phyloP scores from a whole-genome alignment of 345 rosid species.

The Leavenworthia alabamica region DNA sequence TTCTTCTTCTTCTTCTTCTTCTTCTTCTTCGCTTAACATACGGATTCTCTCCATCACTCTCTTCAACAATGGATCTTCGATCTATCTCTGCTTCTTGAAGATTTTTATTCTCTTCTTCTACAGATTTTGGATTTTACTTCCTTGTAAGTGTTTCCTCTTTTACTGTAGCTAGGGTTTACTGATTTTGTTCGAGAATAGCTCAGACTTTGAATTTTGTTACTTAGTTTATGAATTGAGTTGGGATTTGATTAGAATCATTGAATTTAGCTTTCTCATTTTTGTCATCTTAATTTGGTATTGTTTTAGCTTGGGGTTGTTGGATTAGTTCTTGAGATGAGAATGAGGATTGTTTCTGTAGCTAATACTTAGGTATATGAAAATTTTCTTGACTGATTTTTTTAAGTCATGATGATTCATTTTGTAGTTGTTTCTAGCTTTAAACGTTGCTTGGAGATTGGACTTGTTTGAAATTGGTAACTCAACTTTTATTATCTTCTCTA shows the following conservation, averaged over 20 bases:
- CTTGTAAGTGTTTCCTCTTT: constrained; percentile 4
- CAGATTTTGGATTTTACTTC: neutral
- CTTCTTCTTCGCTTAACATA: constrained; percentile 11
- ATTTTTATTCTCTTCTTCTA: neutral
- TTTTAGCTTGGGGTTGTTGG: neutral
- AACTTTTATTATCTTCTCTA: no score
- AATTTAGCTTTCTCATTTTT: constrained; percentile 3
- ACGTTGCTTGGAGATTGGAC: constrained; percentile 3
- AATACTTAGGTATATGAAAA: neutral
- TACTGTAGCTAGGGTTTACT: constrained; percentile 36
- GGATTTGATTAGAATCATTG: neutral
- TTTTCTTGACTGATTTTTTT: neutral
- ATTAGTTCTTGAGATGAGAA: constrained; percentile 12
- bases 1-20: constrained; percentile 16
- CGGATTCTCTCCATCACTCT: constrained; percentile 14
- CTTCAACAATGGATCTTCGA: constrained; percentile 39
- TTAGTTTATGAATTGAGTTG: neutral
- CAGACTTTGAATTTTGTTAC: constrained; percentile 16
- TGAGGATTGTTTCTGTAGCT: constrained; percentile 7
- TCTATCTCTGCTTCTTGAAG: constrained; percentile 24
- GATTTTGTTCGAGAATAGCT: neutral
- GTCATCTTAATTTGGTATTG: neutral
- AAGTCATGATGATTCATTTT: neutral
- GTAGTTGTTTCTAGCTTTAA: constrained; percentile 15
- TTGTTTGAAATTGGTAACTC: constrained; percentile 27